phyloP scores from a whole-genome alignment of 352 stramenopile species.

The Halophytophthora batemanensis region DNA sequence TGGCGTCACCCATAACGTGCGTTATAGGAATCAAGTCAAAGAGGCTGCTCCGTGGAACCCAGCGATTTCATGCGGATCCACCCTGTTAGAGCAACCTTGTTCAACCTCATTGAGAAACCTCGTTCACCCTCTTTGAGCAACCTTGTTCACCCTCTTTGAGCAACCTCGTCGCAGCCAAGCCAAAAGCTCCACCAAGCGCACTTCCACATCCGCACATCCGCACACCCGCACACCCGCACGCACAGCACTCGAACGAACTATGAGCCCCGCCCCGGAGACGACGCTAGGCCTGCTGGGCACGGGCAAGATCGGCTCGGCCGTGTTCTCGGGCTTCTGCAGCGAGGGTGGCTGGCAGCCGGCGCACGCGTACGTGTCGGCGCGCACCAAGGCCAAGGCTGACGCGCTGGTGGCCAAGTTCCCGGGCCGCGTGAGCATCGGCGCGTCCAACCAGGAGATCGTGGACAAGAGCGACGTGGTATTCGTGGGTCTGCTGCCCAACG shows the following conservation, averaged over 20 bases:
- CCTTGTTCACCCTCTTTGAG: too few species aligned
- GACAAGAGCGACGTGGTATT: constrained; percentile 83
- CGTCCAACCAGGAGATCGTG: constrained; percentile 79
- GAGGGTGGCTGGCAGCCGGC: constrained; percentile 72
- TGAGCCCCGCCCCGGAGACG: constrained; percentile 51
- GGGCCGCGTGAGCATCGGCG: constrained; percentile 53
- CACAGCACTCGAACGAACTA: constrained; percentile 11
- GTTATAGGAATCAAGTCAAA: too few species aligned
- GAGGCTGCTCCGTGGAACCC: too few species aligned
- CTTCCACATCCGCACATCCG: not conserved
- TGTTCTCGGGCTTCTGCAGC: constrained; percentile 80
- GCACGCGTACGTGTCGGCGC: constrained; percentile 67
- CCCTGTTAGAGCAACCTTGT: too few species aligned
- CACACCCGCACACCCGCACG: too few species aligned
- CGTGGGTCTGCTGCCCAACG: constrained; percentile 69
- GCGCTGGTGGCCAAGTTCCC: constrained; percentile 72
- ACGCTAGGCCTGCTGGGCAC: constrained; percentile 78
- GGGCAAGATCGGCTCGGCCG: constrained; percentile 84
- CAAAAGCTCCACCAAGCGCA: not conserved
- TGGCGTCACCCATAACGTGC: too few species aligned
- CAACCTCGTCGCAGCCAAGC: too few species aligned
- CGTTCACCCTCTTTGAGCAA: too few species aligned
- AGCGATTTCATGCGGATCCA: too few species aligned
- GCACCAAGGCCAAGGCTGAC: constrained; percentile 74
- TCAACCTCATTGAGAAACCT: too few species aligned